phyloP scores from a whole-genome alignment of 2,329 filamentous ascomycete species.

The Aspergillus neoniger region DNA sequence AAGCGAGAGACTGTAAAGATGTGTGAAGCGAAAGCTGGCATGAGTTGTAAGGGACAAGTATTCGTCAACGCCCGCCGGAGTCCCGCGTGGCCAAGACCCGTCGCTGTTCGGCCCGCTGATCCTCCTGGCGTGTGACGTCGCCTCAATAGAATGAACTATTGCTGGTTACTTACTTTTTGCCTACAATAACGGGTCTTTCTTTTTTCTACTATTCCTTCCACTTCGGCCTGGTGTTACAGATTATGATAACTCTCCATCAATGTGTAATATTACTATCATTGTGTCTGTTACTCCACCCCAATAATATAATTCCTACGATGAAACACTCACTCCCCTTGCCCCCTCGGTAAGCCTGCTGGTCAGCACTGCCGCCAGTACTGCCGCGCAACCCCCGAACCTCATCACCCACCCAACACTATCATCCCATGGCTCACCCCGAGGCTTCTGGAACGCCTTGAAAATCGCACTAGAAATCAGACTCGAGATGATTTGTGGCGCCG shows the following conservation, averaged over 20 bases:
- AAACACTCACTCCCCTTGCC: constrained; percentile 8
- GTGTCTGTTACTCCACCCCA: not conserved
- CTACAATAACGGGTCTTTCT: not conserved
- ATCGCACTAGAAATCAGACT: constrained; percentile 81
- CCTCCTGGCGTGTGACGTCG: not conserved
- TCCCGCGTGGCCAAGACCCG: constrained; percentile 8
- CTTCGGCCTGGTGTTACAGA: not conserved
- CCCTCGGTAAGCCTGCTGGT: constrained; percentile 69
- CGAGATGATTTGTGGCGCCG: constrained; percentile 86
- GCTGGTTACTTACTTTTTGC: not conserved
- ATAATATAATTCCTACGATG: not conserved
- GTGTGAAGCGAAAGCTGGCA: constrained; percentile 3
- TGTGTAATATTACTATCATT: not conserved
- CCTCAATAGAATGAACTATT: not conserved
- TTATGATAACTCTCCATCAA: too few species aligned
- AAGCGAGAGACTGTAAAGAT: not conserved
- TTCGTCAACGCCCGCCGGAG: constrained; percentile 5
- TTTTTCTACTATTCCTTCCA: not conserved
- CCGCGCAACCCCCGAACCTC: constrained; percentile 77
- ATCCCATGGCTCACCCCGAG: constrained; percentile 79
- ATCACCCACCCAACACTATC: constrained; percentile 85
- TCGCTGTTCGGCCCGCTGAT: constrained; percentile 6
- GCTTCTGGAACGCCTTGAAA: constrained; percentile 84
- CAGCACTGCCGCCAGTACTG: constrained; percentile 74
- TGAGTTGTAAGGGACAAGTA: constrained; percentile 10